Evolutionary conservation across 169 alveolate species (phyloP).

Genomic region (Condylostoma magnum): DNA sequence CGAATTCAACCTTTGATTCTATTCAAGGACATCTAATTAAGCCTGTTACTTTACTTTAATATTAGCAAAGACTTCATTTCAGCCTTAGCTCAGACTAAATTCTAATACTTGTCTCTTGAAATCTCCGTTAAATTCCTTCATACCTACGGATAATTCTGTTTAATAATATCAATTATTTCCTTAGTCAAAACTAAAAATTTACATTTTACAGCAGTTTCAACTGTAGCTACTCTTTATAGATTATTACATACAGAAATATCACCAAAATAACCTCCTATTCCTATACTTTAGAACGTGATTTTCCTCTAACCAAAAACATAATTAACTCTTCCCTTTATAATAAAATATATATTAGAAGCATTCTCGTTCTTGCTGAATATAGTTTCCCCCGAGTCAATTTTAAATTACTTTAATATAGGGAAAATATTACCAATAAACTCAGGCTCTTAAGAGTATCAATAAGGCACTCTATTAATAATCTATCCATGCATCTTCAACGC

Average conservation of each 20-base stretch:
- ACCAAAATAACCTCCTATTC: slow-evolving; percentile 20
- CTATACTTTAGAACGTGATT: slow-evolving; percentile 34
- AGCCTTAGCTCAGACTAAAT: no score
- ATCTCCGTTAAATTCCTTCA: no score
- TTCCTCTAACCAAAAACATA: slow-evolving; percentile 50
- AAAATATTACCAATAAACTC: no score
- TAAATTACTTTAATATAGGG: no score
- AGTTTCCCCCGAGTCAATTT: no score
- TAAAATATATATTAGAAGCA: slow-evolving; percentile 13
- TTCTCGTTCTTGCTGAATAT: neutral
- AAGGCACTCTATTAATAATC: no score
- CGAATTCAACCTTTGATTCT: no score
- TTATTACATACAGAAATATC: slow-evolving; percentile 1
- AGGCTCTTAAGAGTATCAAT: no score
- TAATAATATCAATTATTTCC: neutral
- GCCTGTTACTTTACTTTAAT: no score
- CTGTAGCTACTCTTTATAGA: neutral
- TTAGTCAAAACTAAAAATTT: neutral
- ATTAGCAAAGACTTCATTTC: no score
- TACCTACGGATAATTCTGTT: slow-evolving; percentile 5
- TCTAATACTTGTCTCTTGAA: no score
- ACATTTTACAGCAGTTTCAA: neutral
- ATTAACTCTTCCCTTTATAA: slow-evolving; percentile 41
- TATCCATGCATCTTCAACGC: neutral
- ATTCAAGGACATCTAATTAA: no score